Percentiles rank a stretch among this genome's conserved stretches.
These are phyloP conservation scores for Crucibulum laeve DNA, from an alignment of 768 basidiomycete species.

Conservation along the genomic window DNA sequence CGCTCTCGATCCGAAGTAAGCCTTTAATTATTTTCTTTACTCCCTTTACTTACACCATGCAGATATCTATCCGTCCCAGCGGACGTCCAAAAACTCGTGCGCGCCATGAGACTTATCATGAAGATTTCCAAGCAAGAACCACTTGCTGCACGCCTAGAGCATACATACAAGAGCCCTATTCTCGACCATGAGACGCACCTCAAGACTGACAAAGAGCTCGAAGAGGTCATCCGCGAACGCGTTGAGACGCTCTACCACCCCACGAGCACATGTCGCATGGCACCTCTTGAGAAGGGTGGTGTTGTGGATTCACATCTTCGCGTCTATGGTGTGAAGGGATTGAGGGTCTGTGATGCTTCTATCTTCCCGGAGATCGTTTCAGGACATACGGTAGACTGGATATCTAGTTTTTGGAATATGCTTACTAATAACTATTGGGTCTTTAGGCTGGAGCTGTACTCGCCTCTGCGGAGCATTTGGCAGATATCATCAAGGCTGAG, in stretches of 20 bases:
- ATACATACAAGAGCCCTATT: slow-evolving; percentile 19
- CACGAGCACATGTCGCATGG: slow-evolving; percentile 41
- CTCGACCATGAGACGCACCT: slow-evolving; percentile 31
- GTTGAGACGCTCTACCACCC: slow-evolving; percentile 46
- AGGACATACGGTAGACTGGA: slow-evolving; percentile 30
- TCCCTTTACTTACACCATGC: background rate
- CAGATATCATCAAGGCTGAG: slow-evolving; percentile 25
- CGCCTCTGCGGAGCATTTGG: slow-evolving; percentile 23
- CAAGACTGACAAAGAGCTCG: slow-evolving; percentile 33
- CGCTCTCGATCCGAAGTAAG: slow-evolving; percentile 39
- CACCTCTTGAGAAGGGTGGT: slow-evolving; percentile 30
- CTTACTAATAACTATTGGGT: background rate
- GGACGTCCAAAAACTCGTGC: slow-evolving; percentile 33
- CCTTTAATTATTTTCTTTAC: too few relatives aligned
- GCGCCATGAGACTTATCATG: slow-evolving; percentile 29
- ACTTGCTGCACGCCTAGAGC: slow-evolving; percentile 25
- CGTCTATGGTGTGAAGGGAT: slow-evolving; percentile 37
- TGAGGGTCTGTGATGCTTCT: slow-evolving; percentile 39
- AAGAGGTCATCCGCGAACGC: slow-evolving; percentile 31
- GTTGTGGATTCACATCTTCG: slow-evolving; percentile 40
- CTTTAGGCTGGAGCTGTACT: slow-evolving; percentile 25
- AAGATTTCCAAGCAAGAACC: slow-evolving; percentile 32
- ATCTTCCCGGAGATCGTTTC: slow-evolving; percentile 36
- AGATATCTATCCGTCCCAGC: slow-evolving; percentile 34
- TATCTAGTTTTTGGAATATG: background rate